These are phyloP conservation scores for Mortierella sp. DNA, from an alignment of 371 early-diverging fungal genomes.

Conservation along the genomic window DNA sequence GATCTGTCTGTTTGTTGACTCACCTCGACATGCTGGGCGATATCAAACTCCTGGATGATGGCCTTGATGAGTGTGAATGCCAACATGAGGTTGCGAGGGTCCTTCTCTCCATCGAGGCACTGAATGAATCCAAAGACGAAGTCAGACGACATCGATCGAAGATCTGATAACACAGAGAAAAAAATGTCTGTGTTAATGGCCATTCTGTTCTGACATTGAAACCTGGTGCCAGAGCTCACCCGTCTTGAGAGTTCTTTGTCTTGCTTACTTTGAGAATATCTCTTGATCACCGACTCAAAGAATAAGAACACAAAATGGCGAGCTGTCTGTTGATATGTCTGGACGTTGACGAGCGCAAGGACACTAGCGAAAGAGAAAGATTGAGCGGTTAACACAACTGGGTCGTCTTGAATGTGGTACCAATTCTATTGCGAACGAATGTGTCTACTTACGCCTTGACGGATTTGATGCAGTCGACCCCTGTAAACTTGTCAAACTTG, in stretches of 20 bases:
- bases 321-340: conserved; percentile 70
- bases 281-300: conserved; percentile 58
- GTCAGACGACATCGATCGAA: conserved; percentile 62
- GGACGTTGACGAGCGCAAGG: conserved; percentile 70
- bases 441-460: conserved; percentile 67
- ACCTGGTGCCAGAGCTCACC: not conserved
- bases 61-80: conserved; percentile 82
- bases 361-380: conserved; percentile 50
- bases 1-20: not conserved
- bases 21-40: conserved; percentile 82
- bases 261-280: conserved; percentile 39
- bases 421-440: too few species aligned
- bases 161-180: conserved; percentile 19
- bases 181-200: not conserved
- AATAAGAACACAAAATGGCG: conserved; percentile 67
- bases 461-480: conserved; percentile 67
- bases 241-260: not conserved
- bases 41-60: conserved; percentile 81
- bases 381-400: not conserved
- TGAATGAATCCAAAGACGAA: conserved; percentile 90
- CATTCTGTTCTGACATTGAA: not conserved
- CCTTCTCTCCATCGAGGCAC: conserved; percentile 97
- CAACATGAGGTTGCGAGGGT: conserved; percentile 93
- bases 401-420: too few species aligned
- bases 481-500: conserved; percentile 69